Conservation (phyloP, 2,329 filamentous ascomycete species). For the Aspergillus sp. region DNA sequence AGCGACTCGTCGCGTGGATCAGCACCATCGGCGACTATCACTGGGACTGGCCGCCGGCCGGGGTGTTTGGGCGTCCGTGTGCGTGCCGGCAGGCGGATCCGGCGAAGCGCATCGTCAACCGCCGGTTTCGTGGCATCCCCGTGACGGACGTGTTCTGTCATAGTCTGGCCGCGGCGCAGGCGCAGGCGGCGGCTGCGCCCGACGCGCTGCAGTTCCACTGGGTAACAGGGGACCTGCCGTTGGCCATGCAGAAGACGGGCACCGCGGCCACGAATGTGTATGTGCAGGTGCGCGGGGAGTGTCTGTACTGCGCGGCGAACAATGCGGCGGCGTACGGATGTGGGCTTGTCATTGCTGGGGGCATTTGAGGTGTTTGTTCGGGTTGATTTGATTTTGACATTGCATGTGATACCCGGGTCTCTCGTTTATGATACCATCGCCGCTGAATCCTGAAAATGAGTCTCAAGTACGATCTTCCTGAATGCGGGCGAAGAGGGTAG, state of each 20-base stretch:
- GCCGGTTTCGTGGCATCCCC: not conserved
- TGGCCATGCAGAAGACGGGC: not conserved
- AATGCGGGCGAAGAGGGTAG: too few species aligned
- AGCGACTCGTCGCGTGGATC: not conserved
- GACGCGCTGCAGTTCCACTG: not conserved
- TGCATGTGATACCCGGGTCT: not conserved
- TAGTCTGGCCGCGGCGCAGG: not conserved
- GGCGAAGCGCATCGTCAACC: not conserved
- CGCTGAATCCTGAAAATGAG: too few species aligned
- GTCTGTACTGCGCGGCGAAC: not conserved
- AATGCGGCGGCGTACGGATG: not conserved
- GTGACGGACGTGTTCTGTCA: not conserved
- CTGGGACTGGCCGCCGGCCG: not conserved
- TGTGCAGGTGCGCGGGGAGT: not conserved
- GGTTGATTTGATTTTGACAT: not conserved
- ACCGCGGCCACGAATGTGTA: not conserved
- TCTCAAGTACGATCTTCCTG: too few species aligned
- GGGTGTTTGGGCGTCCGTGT: not conserved
- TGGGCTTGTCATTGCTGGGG: not conserved
- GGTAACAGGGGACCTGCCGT: not conserved
- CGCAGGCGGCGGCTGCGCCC: not conserved
- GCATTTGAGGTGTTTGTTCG: not conserved
- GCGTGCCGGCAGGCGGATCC: not conserved
- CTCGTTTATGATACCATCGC: too few species aligned
- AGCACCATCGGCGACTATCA: not conserved